Evolutionary conservation across 83 land plant species (phyloP), one percentile per base, ranked within the genome.

Genomic region (Picea abies): DNA sequence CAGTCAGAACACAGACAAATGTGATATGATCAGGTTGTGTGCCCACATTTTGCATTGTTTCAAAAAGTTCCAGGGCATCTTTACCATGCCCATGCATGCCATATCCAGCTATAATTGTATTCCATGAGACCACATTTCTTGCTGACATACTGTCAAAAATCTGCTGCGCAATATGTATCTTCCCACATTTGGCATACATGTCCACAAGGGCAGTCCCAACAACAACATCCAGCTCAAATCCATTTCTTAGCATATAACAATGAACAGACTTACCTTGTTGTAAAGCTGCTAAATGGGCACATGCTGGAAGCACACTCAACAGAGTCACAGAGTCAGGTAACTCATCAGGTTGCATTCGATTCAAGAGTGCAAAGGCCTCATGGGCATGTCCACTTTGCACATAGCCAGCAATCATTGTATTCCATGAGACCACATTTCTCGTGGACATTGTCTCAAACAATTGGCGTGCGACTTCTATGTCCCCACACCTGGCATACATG

Each of bases 11-110:
- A 4, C 60, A 16, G 4, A 56, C 16, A 56, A 56, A 56, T 56
- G 60, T 56, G 60, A 56, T 56, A 15, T 73, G 76, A 60, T 84
- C 86, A 4, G 90, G 90, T 41, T 79, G 72, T 0, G 86, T 67
- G 37, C 76, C 76, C 47, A 60, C 78, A 83, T 20, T 29, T 75
- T 73, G 83, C 90, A 88, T 85, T 60, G 26, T 2, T 6, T 72
- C 44, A 76, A 80, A 85, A 47, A 88, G 37, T 39, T 80, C 49
- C 39, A 88, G 47, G 19, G 90, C 90, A 52, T 85, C 87, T 26
- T 58, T 80, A 62, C 83, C 85, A 25, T 60, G 68, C 5, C 90
- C 90, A 63, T 88, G 87, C 60, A 82, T 85, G 15, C 87, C 90
- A 83, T 85, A 88, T 66, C 73, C 44, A 19, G 70, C 60, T 19